phyloP scores from a whole-genome alignment of 495 filamentous ascomycete genomes.

The Xylona heveae region DNA sequence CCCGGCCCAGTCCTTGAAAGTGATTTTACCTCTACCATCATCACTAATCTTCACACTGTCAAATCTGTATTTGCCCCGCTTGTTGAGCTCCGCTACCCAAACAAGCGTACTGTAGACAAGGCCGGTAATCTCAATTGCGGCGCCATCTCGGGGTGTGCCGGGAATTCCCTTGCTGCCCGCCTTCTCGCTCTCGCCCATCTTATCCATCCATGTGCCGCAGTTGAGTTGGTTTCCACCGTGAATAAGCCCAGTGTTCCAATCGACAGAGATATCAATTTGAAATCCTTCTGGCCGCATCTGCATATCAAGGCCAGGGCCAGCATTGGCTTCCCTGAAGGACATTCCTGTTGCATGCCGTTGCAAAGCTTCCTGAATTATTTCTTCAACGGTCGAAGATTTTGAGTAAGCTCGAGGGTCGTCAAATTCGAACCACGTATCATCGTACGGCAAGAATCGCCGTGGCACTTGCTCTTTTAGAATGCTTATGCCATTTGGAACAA shows the following conservation, averaged over 20 bases:
- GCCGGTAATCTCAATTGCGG: slow-evolving; percentile 86
- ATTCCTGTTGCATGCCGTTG: slow-evolving; percentile 79
- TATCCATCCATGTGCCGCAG: slow-evolving; percentile 99
- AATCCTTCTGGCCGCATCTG: slow-evolving; percentile 92
- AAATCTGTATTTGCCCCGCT: slow-evolving; percentile 45
- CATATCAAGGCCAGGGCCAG: slow-evolving; percentile 63
- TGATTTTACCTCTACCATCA: slow-evolving; percentile 31
- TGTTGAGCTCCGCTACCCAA: slow-evolving; percentile 51
- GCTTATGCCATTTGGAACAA: slow-evolving; percentile 56
- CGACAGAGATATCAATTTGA: slow-evolving; percentile 69
- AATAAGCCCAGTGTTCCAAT: slow-evolving; percentile 84
- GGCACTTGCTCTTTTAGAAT: slow-evolving; percentile 59
- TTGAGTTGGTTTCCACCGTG: slow-evolving; percentile 88
- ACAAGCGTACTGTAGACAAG: slow-evolving; percentile 69
- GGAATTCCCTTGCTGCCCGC: slow-evolving; percentile 89
- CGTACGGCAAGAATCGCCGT: slow-evolving; percentile 82
- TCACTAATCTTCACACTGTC: slow-evolving; percentile 43
- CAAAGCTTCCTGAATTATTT: slow-evolving; percentile 81
- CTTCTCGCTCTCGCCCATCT: slow-evolving; percentile 95
- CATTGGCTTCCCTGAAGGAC: slow-evolving; percentile 86
- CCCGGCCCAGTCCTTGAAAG: slow-evolving; percentile 60
- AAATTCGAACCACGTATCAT: slow-evolving; percentile 74
- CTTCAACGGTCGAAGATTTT: slow-evolving; percentile 53
- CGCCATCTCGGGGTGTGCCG: slow-evolving; percentile 86
- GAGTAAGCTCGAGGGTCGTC: slow-evolving; percentile 77